A percentile compares a stretch with the other conserved stretches of the same genome.
Conservation (phyloP, 2,329 filamentous ascomycete genomes). For the Taxawa tesnikishii region DNA sequence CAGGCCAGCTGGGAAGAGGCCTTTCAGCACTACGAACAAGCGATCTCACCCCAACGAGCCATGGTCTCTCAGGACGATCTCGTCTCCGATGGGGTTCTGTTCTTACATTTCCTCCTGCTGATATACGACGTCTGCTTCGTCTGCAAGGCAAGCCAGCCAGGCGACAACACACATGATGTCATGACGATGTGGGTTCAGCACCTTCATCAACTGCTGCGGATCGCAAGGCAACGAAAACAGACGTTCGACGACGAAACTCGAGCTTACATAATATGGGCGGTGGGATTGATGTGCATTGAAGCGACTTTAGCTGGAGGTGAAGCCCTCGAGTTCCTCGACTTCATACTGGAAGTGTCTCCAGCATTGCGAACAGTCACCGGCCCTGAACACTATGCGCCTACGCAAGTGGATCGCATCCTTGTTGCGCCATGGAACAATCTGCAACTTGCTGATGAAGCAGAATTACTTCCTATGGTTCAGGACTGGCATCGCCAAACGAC, state of each 20-base stretch:
- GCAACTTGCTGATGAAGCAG: neutral
- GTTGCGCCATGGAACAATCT: neutral
- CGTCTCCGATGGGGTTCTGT: slow-evolving; percentile 43
- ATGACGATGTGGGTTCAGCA: slow-evolving; percentile 43
- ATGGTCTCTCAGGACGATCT: slow-evolving; percentile 38
- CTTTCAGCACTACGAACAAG: slow-evolving; percentile 42
- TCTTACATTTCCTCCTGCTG: slow-evolving; percentile 45
- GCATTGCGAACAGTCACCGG: neutral
- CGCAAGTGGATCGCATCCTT: too few relatives aligned
- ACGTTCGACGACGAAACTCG: slow-evolving; percentile 29
- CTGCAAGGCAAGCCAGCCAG: slow-evolving; percentile 25
- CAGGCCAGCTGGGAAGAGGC: slow-evolving; percentile 33
- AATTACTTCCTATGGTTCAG: neutral
- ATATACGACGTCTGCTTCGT: slow-evolving; percentile 44
- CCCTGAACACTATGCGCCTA: too few relatives aligned
- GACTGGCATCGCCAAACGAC: neutral
- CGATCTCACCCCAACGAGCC: slow-evolving; percentile 28
- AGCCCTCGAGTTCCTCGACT: slow-evolving; percentile 1
- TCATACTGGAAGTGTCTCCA: slow-evolving; percentile 5
- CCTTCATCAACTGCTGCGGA: slow-evolving; percentile 37
- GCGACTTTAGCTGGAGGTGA: slow-evolving; percentile 29
- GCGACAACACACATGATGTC: slow-evolving; percentile 31
- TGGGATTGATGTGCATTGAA: slow-evolving; percentile 43
- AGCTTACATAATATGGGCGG: slow-evolving; percentile 41
- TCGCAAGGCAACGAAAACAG: slow-evolving; percentile 30